phyloP scores from a whole-genome alignment of 257 asterid species.

The Buddleja alternifolia region DNA sequence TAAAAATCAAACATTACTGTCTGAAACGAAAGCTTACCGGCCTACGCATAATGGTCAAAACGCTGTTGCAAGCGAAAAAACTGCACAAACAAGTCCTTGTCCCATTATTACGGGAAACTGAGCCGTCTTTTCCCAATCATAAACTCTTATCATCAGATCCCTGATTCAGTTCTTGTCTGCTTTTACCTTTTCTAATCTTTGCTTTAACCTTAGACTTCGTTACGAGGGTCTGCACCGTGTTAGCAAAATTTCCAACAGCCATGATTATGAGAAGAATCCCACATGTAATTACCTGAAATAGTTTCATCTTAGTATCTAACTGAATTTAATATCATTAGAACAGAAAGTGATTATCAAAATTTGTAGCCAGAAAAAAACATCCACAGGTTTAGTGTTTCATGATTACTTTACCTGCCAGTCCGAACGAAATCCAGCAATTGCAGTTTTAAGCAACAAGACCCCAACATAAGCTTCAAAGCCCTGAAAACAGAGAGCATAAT shows the following conservation, averaged over 20 bases:
- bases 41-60: constrained; percentile 28
- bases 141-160: constrained; percentile 45
- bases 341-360: constrained; percentile 1
- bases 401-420: constrained; percentile 85
- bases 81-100: constrained; percentile 27
- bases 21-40: constrained; percentile 12
- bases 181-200: constrained; percentile 71
- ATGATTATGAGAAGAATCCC: constrained; percentile 86
- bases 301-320: neutral
- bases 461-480: constrained; percentile 95
- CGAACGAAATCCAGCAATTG: constrained; percentile 62
- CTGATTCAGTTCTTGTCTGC: constrained; percentile 66
- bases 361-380: neutral
- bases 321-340: neutral
- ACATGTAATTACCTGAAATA: constrained; percentile 81
- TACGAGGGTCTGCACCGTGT: constrained; percentile 89
- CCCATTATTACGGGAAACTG: constrained; percentile 27
- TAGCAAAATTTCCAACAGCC: constrained; percentile 90
- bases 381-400: neutral
- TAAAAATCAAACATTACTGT: constrained; percentile 28
- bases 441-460: constrained; percentile 78
- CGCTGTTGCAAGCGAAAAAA: constrained; percentile 8
- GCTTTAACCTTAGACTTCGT: constrained; percentile 88
- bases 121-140: constrained; percentile 29
- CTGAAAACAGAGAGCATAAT: constrained; percentile 45